These are phyloP conservation scores for Senna siamea DNA, from an alignment of 306 rosid species.

Conservation along the genomic window DNA sequence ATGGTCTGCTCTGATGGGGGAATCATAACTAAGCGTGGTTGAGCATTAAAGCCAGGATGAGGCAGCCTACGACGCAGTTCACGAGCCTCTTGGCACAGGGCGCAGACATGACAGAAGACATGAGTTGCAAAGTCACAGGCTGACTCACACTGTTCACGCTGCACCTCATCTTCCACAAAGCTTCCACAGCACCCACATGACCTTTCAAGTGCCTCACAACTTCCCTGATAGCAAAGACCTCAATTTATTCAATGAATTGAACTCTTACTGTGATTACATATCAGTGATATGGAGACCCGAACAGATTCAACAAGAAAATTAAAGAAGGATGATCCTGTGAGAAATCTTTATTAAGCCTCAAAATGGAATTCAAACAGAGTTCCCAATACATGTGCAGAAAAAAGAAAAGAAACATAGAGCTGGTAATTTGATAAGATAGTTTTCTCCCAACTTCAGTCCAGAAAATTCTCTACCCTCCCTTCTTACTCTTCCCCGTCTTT, in stretches of 20 bases:
- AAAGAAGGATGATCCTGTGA: neutral
- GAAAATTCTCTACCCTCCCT: neutral
- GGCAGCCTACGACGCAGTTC: constrained; percentile 89
- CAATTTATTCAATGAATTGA: constrained; percentile 18
- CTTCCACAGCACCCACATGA: constrained; percentile 91
- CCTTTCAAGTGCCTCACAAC: constrained; percentile 73
- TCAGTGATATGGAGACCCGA: neutral
- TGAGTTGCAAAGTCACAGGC: constrained; percentile 86
- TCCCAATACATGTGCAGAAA: neutral
- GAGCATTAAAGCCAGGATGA: constrained; percentile 90
- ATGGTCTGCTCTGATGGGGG: constrained; percentile 89
- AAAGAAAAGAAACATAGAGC: no score
- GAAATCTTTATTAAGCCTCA: neutral
- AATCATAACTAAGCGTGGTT: constrained; percentile 76
- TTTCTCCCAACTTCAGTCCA: neutral
- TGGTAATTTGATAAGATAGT: neutral
- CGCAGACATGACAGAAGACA: constrained; percentile 80
- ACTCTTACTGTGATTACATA: constrained; percentile 8
- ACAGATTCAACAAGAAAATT: neutral
- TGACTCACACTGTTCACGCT: constrained; percentile 83
- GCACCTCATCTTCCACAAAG: constrained; percentile 73
- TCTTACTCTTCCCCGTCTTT: neutral
- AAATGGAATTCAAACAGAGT: neutral
- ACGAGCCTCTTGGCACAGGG: constrained; percentile 98
- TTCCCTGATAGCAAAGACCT: constrained; percentile 72